These are phyloP conservation scores for Paramecium primaurelia DNA, from an alignment of 73 alveolate species.

Conservation along the genomic window DNA sequence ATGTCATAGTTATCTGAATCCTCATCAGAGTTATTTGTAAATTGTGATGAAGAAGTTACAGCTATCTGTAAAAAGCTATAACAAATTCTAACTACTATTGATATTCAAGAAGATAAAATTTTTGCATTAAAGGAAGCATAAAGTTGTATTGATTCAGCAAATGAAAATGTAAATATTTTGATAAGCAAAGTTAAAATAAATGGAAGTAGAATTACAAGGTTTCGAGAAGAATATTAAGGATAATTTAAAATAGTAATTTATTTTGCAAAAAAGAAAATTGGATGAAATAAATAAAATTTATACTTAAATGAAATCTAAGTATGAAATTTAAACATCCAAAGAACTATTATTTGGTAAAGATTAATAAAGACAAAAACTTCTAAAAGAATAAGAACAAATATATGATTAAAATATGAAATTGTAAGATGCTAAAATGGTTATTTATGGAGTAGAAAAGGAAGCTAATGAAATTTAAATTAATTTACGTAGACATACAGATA, in stretches of 20 bases:
- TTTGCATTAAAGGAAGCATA: neutral
- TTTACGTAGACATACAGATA: neutral
- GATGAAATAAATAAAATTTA: neutral
- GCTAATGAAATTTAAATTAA: neutral
- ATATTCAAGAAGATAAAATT: neutral
- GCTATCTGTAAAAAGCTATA: neutral
- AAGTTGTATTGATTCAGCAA: neutral
- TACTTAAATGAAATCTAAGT: neutral
- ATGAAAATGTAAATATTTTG: neutral
- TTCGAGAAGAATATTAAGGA: neutral
- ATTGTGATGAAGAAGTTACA: constrained; percentile 7
- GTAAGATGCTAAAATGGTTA: neutral
- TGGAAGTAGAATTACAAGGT: constrained; percentile 30
- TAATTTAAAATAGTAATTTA: constrained; percentile 10
- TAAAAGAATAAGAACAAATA: neutral
- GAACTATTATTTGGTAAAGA: constrained; percentile 8
- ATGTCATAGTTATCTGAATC: constrained; percentile 18
- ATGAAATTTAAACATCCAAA: neutral
- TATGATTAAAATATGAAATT: constrained; percentile 3
- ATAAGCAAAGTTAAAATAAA: neutral
- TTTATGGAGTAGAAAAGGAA: neutral
- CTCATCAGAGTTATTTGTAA: neutral
- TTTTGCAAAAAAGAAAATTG: neutral
- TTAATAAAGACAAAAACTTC: neutral
- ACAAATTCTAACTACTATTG: neutral